Evolutionary conservation across 1,284 basidiomycete species (phyloP), one percentile per base, ranked within the genome.

Genomic region (Fomitopsis betulina): DNA sequence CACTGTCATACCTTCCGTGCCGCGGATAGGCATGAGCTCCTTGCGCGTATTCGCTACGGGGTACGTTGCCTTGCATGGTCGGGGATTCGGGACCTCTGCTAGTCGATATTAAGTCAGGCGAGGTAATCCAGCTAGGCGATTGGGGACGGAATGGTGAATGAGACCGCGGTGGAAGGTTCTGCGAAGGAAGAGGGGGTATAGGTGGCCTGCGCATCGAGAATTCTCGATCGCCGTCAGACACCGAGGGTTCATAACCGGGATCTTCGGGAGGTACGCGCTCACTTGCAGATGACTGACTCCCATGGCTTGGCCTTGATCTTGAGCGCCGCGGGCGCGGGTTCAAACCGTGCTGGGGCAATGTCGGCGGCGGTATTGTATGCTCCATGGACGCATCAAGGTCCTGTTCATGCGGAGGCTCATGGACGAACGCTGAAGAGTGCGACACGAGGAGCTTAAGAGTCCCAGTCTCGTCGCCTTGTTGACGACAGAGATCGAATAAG

Each of bases 361-460:
- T 74, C 5, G 84, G 83, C 5, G 85, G 84, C 30, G 83, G 81
- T 5, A 82, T 75, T 38, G 78, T 75, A 65, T 76, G 77, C 59
- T 77, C 73, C 19, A 76, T 73, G 12, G 82, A 78, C 17, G 79
- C 76, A 33, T 68, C 68, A 54, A 69, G 67, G 42, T 75, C 69
- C 7, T 74, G 70, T 35, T 76, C 71, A 10, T 62, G 65, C 3
- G 70, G 62, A 8, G 73, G 73, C 62, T 85, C 84, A 58, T 85
- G 84, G 17, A 87, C 82, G n/a, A 75, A 68, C 8, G 83, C 83
- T 55, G 82, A 80, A 23, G 82, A 77, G 67, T 83, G 80, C 32
- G 86, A 85, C 25, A 93, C 86, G 58, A 94, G 78, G 62, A 96
- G 88, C 73, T 94, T 94, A 65, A 95, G 82, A 21, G 81, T 82